Base-by-base conservation (phyloP, 805 yeast genomes). In the Starmerella stigmatis region DNA sequence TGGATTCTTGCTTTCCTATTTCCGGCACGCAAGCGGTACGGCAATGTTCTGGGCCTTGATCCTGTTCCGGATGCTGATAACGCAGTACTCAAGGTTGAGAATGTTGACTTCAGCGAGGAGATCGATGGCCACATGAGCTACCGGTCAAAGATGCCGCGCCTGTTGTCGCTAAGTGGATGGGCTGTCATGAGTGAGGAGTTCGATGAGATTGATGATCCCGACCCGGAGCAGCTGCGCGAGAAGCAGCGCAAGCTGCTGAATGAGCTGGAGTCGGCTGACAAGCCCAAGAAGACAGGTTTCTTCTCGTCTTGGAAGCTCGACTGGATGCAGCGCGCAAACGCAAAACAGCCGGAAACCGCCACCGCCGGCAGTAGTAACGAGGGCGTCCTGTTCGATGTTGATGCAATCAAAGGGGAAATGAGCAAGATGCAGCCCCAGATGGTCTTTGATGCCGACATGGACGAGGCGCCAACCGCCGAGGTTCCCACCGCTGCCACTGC, bases 111-210 rank as follows among this genome's bases (percentile, higher is more conserved):
- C 57, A 83, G 97, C 0, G 86, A 79, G 16, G 57, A 71, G 43
- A 95, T 89, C 4, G 86, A 82, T 49, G 98, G 98, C 1, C 98
- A 92, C 66, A 85, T 92, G 96, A 86, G 82, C n/a, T 92, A 92
- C 64, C 81, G 98, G 66, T 81, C 81, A 50, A 86, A 86, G 11
- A 86, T 92, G 74, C 99, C 99, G 1, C 76, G 76, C 55, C 70
- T 92, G 35, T 61, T 92, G 52, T 73, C 74, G 50, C 64, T 66
- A 41, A 56, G 84, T 32, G 88, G 83, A 4, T 81, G 94, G 78
- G 81, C 83, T 45, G 86, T 92, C 4, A 61, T 86, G 33, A 76
- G 81, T 51, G 98, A 92, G 48, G 95, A 88, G 60, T 92, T 92
- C 60, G 80, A 83, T 16, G 98, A 92, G 63, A 88, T 92, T 54